Evolutionary conservation across 306 rosid species (phyloP).

Genomic region (Rosa lucieae): DNA sequence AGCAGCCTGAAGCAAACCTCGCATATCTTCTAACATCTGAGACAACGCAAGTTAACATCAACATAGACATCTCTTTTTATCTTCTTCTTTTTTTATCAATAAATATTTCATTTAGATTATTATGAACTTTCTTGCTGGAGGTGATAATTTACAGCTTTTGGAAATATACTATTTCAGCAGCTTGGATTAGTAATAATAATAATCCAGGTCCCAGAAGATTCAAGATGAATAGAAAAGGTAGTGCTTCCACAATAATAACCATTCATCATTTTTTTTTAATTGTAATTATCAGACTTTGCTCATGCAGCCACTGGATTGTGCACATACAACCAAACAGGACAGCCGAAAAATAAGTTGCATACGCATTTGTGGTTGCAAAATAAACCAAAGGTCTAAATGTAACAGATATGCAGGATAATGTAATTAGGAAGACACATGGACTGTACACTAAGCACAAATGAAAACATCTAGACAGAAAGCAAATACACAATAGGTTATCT

Average conservation of each 20-base stretch:
- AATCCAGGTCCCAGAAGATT: background rate
- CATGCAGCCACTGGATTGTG: background rate
- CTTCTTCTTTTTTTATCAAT: background rate
- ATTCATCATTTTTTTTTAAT: background rate
- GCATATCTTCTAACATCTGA: slow-evolving; percentile 88
- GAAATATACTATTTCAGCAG: background rate
- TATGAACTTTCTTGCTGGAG: background rate
- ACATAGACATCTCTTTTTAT: background rate
- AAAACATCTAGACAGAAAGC: slow-evolving; percentile 30
- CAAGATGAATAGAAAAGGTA: background rate
- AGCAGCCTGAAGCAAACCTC: slow-evolving; percentile 74
- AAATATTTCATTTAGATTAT: background rate
- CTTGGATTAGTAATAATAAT: background rate
- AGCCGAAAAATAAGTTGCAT: background rate
- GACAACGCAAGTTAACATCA: slow-evolving; percentile 16
- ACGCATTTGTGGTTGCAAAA: background rate
- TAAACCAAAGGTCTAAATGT: background rate
- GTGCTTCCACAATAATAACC: background rate
- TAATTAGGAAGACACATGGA: background rate
- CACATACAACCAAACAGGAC: background rate
- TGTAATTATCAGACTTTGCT: background rate
- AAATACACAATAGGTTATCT: slow-evolving; percentile 10
- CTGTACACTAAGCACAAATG: slow-evolving; percentile 11
- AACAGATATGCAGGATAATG: background rate
- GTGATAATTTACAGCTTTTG: background rate